Base-by-base conservation (phyloP, 768 basidiomycete genomes). In the Clavulina sp. region DNA sequence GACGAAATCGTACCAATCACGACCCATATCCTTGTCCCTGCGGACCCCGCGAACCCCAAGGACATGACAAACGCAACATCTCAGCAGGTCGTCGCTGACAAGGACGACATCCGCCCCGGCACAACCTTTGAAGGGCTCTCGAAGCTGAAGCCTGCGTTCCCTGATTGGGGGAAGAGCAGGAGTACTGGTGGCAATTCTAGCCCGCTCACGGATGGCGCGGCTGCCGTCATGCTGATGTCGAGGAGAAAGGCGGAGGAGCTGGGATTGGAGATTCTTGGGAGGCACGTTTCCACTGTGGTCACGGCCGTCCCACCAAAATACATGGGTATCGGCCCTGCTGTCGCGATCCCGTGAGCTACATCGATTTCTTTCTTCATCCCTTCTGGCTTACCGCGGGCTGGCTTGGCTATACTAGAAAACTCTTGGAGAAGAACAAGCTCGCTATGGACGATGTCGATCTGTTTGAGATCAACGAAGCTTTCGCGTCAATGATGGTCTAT, bases 401-500 rank as follows among this genome's bases (percentile, higher is more conserved):
- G 13, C 4, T 38, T 52, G n/a, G 21, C 3, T 1, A 24, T 24
- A 34, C 18, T 21, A 54, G 53, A 7, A 82, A 77, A 60, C 65
- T 82, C 33, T 70, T 88, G 21, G 68, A 70, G 24, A 72, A 74
- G 52, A 63, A 68, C 18, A 81, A 81, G 5, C 62, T 88, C 57
- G 66, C 67, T 5, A 81, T 80, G 59, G 77, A 80, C 52, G 83
- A 87, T 34, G 68, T 87, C 36, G 78, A 87, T 54, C 63, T 86
- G 13, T 87, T 74, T 61, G 84, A 86, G 84, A 82, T 85, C 56
- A 87, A 88, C 52, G 84, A 91, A 64, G 89, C 89, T 0, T 93
- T 92, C 55, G 88, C 87, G 0, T 89, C 85, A 1, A 89, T 93
- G 61, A 92, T 87, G 54, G 85, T 84, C n/a, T 83, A 89, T 66